Base-by-base conservation (phyloP, 257 asterid species). In the Nemophila menziesii region DNA sequence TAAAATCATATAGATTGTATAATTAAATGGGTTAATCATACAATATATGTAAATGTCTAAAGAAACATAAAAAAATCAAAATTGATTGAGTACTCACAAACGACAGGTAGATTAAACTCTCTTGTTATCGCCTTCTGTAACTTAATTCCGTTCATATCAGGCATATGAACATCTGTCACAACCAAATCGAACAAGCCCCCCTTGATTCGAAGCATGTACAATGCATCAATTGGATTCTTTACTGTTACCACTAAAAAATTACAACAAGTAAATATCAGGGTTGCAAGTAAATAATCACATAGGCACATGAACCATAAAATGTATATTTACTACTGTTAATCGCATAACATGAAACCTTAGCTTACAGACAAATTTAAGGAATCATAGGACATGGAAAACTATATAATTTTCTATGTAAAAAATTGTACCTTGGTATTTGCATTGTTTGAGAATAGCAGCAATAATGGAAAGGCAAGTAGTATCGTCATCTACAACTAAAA, bases 401-500 rank as follows among this genome's bases (percentile, higher is more conserved):
- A 24, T 24, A 24, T 4, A 22, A 18, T 5, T 5, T 11, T 29
- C 33, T 46, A 43, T 1, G 16, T 4, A 13, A 24, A n/a, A n/a
- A n/a, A n/a, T n/a, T 16, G 16, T 55, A 74, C 90, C 84, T 55
- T 50, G 27, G 54, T 68, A 66, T 1, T 64, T 61, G 40, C 62
- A 60, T 46, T 56, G 66, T 55, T 51, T 69, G 33, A 78, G 84
- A 19, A 58, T 48, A 20, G 74, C 78, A 58, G 90, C 63, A 56
- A 67, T 64, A 39, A 71, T 48, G 48, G 80, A 13, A 43, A 74
- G 79, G 54, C 72, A 74, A 0, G 71, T 64, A 3, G 47, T 43
- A 50, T 75, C 77, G 39, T 78, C 90, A 2, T 71, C 90, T 29
- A 74, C 74, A 60, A 78, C 39, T 65, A 69, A 54, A 43, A 44